Evolutionary conservation across 345 rosid species (phyloP).

Genomic region (Capsella bursapastoris): DNA sequence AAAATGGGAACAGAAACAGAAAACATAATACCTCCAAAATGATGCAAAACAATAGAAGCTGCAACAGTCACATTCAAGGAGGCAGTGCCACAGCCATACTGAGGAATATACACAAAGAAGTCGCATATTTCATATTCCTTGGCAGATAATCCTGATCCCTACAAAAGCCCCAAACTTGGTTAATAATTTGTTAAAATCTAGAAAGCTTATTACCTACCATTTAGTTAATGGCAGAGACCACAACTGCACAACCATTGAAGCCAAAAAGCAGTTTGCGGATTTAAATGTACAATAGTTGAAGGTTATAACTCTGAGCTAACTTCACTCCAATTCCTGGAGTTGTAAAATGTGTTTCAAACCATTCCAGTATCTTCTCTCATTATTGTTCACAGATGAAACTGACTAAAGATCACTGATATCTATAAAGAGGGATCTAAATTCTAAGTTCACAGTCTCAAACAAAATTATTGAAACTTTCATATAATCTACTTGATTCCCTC

Average conservation of each 20-base stretch:
- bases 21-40: slow-evolving; percentile 79
- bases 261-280: slow-evolving; percentile 5
- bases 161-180: slow-evolving; percentile 7
- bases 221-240: background rate
- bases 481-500: background rate
- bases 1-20: background rate
- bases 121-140: slow-evolving; percentile 94
- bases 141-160: slow-evolving; percentile 93
- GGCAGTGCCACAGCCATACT: slow-evolving; percentile 93
- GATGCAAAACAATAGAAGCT: slow-evolving; percentile 94
- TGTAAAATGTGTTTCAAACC: background rate
- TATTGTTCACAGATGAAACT: background rate
- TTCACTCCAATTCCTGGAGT: background rate
- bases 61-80: slow-evolving; percentile 95
- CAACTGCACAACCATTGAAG: background rate
- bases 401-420: background rate
- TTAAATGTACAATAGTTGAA: background rate
- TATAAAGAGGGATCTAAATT: too few species aligned
- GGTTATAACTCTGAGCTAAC: background rate
- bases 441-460: too few species aligned
- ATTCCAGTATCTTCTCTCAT: slow-evolving; percentile 38
- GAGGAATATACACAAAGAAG: slow-evolving; percentile 89
- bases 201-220: background rate
- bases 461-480: background rate
- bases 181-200: background rate